These are phyloP conservation scores for Scytalidium sp. DNA, from an alignment of 2,329 filamentous ascomycete species.

Conservation along the genomic window DNA sequence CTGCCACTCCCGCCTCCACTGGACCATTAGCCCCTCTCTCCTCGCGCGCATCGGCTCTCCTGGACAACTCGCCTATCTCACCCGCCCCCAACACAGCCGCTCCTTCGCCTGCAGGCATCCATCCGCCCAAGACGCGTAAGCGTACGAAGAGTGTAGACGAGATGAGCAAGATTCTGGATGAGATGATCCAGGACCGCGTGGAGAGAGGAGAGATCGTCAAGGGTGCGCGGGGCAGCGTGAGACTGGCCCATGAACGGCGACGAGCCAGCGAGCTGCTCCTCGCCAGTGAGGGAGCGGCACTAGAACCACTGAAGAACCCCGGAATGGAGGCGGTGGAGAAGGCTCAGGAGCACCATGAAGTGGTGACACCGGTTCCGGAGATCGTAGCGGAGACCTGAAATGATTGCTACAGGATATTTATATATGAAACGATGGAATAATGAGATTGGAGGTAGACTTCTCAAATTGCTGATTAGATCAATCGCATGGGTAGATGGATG, in stretches of 20 bases:
- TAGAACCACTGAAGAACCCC: slow-evolving; percentile 10
- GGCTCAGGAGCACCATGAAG: neutral
- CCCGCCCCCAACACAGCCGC: slow-evolving; percentile 14
- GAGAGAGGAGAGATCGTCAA: slow-evolving; percentile 71
- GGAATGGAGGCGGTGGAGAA: slow-evolving; percentile 9
- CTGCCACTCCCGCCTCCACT: slow-evolving; percentile 13
- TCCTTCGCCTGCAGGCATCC: slow-evolving; percentile 12
- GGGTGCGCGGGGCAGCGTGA: slow-evolving; percentile 63
- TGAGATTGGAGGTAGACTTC: neutral
- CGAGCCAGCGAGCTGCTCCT: slow-evolving; percentile 6
- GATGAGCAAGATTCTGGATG: slow-evolving; percentile 89
- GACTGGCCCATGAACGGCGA: slow-evolving; percentile 47
- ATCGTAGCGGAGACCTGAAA: slow-evolving; percentile 10
- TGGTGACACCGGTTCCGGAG: neutral
- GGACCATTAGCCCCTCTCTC: slow-evolving; percentile 27
- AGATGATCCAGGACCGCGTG: slow-evolving; percentile 91
- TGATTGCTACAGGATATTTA: neutral
- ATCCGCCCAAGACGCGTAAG: slow-evolving; percentile 14
- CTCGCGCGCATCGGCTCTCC: slow-evolving; percentile 22
- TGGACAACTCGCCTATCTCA: slow-evolving; percentile 16
- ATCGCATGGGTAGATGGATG: neutral
- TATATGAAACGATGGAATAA: neutral
- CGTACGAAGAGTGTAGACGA: slow-evolving; percentile 73
- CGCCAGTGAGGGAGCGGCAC: slow-evolving; percentile 4
- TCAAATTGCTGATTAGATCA: neutral